Base-by-base conservation (phyloP, 768 basidiomycete species). In the Auricularia sp. region DNA sequence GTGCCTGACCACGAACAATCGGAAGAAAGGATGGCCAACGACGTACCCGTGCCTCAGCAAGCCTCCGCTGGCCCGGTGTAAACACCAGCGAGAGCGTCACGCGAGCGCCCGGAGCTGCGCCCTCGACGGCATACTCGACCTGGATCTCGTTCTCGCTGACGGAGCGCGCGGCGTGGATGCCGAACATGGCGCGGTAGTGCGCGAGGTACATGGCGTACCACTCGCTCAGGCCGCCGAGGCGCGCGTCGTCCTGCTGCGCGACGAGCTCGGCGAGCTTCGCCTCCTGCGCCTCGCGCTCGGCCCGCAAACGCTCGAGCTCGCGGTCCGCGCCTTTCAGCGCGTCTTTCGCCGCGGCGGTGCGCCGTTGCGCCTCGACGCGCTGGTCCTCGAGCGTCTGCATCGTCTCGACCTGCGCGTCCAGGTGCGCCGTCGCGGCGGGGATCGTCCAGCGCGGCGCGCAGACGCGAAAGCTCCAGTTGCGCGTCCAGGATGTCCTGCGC, bases 371-470 rank as follows among this genome's bases (percentile, higher is more conserved):
- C 11, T 72, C 71, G 64, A 86, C 82, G 6, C 87, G 78, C 64
- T 86, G 79, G 61, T 90, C 90, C 61, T 83, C 85, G 51, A 90
- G 76, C n/a, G 74, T 75, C 70, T 92, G 87, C 85, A 95, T 90
- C 71, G 90, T 84, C 8, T 77, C 80, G n/a, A 89, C 84, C 68
- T 95, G 92, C 11, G 82, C 82, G 10, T 86, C 84, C 2, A 93
- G 83, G 62, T 86, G 84, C 66, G 87, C 80, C 60, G 86, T 85
- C 0, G 93, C 93, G 58, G 86, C 78, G 2, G 84, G 74, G 39
- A 91, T 82, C 0, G 93, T 96, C 39, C 94, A 75, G 10, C 93
- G 84, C 56, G 93, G 93, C 88, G 21, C 90, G 85, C 18, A 95
- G 84, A 1, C 93, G 84, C 6, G 87, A 87, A 42, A 95, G 79